Conservation (phyloP, 352 stramenopile genomes). For the Globisporangium carolinianum region DNA sequence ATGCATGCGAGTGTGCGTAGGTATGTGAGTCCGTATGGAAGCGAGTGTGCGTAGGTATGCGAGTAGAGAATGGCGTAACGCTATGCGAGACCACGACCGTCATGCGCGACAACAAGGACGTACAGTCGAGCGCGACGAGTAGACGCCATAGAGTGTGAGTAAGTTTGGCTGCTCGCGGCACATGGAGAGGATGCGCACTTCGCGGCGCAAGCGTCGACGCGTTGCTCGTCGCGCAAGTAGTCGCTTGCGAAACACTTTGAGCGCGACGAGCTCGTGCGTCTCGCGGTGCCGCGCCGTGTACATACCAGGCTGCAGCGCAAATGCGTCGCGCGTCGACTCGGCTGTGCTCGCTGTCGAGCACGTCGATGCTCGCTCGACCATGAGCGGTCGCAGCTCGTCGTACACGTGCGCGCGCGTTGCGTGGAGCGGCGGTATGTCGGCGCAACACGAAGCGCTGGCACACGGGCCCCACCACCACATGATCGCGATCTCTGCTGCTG, state of each 20-base stretch:
- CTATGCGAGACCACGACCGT: background rate
- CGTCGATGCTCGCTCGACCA: conserved; percentile 13
- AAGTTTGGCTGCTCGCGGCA: conserved; percentile 50
- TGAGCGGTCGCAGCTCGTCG: conserved; percentile 41
- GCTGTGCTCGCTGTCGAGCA: conserved; percentile 1
- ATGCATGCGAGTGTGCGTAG: background rate
- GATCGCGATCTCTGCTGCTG: too few relatives aligned
- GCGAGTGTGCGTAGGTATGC: background rate
- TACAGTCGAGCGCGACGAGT: conserved; percentile 28
- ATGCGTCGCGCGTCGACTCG: background rate
- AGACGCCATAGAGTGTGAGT: conserved; percentile 59
- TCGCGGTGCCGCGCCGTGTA: conserved; percentile 48
- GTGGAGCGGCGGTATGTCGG: conserved; percentile 28
- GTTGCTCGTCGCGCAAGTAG: conserved; percentile 33
- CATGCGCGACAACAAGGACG: background rate
- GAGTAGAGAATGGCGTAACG: background rate
- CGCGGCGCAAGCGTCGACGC: conserved; percentile 57
- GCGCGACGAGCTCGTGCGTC: conserved; percentile 60
- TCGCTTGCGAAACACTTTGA: conserved; percentile 62
- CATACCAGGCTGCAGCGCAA: conserved; percentile 26
- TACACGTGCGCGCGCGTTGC: conserved; percentile 25
- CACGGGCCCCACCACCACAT: conserved; percentile 70
- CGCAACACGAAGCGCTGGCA: conserved; percentile 41
- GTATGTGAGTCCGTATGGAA: background rate
- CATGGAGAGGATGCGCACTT: conserved; percentile 49